Evolutionary conservation across 2,329 filamentous ascomycete genomes (phyloP).

Genomic region (Graphilbum fragrans): DNA sequence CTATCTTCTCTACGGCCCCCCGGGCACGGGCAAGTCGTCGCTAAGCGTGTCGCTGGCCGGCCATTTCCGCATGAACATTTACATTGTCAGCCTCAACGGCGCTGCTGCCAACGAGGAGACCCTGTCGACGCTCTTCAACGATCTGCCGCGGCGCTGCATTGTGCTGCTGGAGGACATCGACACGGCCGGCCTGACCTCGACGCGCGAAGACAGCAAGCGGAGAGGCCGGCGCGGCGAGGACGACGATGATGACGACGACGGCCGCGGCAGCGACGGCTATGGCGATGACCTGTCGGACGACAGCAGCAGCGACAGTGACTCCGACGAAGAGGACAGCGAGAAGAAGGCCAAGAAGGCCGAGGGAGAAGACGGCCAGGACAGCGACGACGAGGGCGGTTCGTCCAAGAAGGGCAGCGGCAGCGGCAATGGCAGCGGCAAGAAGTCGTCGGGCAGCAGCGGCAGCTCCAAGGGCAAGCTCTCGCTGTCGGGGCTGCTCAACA

Average conservation of each 20-base stretch:
- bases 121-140: constrained; percentile 49
- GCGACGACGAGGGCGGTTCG: constrained; percentile 9
- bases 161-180: constrained; percentile 70
- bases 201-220: constrained; percentile 24
- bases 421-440: constrained; percentile 5
- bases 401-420: constrained; percentile 1
- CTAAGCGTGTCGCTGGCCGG: constrained; percentile 60
- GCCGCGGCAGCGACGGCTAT: constrained; percentile 8
- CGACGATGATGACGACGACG: constrained; percentile 3
- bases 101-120: constrained; percentile 51
- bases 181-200: constrained; percentile 56
- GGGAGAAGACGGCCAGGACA: not conserved
- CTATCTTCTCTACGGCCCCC: constrained; percentile 71
- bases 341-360: not conserved
- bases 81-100: constrained; percentile 58
- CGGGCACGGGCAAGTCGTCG: constrained; percentile 68
- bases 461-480: constrained; percentile 34
- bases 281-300: too few relatives aligned
- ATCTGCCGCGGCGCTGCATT: constrained; percentile 57
- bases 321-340: not conserved
- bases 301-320: constrained; percentile 8
- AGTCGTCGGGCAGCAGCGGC: not conserved
- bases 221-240: constrained; percentile 2
- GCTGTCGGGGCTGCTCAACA: constrained; percentile 67
- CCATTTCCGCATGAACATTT: constrained; percentile 57